Evolutionary conservation across 2,329 filamentous ascomycete genomes (phyloP).

Genomic region (Fusarium odoratissimum): DNA sequence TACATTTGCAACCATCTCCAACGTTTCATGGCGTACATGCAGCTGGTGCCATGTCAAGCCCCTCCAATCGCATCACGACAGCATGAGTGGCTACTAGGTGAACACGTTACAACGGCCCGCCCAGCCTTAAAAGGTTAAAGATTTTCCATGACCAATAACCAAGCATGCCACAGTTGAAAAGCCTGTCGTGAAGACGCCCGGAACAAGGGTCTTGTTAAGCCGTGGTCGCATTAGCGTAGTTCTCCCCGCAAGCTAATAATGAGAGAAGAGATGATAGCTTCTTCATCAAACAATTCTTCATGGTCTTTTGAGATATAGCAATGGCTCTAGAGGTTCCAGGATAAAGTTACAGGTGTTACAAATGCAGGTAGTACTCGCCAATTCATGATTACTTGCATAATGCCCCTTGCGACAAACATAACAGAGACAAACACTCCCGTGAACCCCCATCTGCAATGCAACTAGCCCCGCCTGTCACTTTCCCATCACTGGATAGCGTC

Average conservation of each 20-base stretch:
- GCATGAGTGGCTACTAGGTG: neutral
- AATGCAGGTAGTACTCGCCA: neutral
- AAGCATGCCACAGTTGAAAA: neutral
- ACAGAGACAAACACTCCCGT: neutral
- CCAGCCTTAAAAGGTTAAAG: neutral
- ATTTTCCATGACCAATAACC: neutral
- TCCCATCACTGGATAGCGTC: conserved; percentile 4
- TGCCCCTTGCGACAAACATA: neutral
- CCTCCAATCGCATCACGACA: neutral
- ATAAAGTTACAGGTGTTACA: rapidly evolving
- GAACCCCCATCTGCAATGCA: neutral
- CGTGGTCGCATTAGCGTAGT: conserved; percentile 25
- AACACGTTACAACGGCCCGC: neutral
- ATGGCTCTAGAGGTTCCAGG: neutral
- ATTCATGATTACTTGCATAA: neutral
- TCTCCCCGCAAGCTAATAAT: neutral
- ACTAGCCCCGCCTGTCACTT: conserved; percentile 2
- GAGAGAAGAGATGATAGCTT: neutral
- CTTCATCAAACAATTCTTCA: rapidly evolving
- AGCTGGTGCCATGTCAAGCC: neutral
- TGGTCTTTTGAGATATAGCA: rapidly evolving
- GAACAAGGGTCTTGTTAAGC: neutral
- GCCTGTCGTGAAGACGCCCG: neutral
- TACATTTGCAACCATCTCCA: neutral
- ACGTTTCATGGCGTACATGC: neutral